phyloP scores from a whole-genome alignment of 108 stramenopile species.

The Pseudonitzschia pungens region DNA sequence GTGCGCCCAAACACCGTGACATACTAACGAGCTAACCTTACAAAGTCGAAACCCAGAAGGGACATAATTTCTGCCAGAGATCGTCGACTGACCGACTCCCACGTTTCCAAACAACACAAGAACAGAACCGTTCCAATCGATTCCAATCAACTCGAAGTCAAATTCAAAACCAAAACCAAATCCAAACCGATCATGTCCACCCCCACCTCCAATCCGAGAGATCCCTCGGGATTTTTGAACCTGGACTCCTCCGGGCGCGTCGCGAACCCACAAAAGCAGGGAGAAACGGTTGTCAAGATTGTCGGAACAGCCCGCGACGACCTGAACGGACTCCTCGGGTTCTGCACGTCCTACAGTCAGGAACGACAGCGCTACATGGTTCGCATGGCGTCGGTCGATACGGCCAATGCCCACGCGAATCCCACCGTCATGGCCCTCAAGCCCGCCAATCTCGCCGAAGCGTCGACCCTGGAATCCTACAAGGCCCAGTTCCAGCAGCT shows the following conservation, averaged over 20 bases:
- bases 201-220: constrained; percentile 8
- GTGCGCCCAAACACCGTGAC: too few species aligned
- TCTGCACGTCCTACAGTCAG: constrained; percentile 36
- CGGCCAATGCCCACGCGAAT: not conserved
- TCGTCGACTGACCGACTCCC: too few species aligned
- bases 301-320: constrained; percentile 42
- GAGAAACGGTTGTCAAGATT: constrained; percentile 44
- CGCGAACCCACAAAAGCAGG: not conserved
- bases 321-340: constrained; percentile 50
- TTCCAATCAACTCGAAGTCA: too few species aligned
- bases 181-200: too few species aligned
- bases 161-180: too few species aligned
- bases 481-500: constrained; percentile 39
- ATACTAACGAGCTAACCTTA: too few species aligned
- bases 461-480: constrained; percentile 42
- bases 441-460: constrained; percentile 45
- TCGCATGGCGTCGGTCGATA: constrained; percentile 28
- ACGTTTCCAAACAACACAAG: too few species aligned
- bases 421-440: constrained; percentile 46
- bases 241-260: not conserved
- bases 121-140: too few species aligned
- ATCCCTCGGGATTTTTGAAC: constrained; percentile 49
- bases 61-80: too few species aligned
- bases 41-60: too few species aligned
- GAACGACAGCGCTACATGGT: constrained; percentile 55